Conservation (phyloP, 495 filamentous ascomycete species). For the Alectoria sarmentosa region DNA sequence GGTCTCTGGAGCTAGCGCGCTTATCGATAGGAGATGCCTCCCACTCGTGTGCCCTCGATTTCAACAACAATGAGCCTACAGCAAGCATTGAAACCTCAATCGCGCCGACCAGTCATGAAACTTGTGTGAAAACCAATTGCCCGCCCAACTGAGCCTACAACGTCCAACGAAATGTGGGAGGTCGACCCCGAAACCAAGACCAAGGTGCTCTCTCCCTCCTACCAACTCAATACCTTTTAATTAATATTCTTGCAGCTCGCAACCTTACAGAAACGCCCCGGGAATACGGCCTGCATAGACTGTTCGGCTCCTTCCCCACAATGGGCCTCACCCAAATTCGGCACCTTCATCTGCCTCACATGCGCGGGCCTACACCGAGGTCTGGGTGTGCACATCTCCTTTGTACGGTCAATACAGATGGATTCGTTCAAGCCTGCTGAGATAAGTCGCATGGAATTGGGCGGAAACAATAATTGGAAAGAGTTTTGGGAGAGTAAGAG, state of each 20-base stretch:
- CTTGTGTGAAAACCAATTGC: neutral
- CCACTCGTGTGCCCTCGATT: constrained; percentile 2
- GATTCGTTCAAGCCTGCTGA: constrained; percentile 89
- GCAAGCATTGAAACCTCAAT: neutral
- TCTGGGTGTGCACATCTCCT: constrained; percentile 95
- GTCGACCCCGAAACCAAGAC: constrained; percentile 92
- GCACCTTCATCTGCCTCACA: constrained; percentile 92
- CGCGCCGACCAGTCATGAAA: neutral
- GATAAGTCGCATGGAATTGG: constrained; percentile 77
- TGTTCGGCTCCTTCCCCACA: constrained; percentile 91
- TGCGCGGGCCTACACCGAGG: constrained; percentile 94
- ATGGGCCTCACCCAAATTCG: constrained; percentile 79
- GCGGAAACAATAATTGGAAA: constrained; percentile 82
- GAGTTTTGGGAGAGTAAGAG: constrained; percentile 70
- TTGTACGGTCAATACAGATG: constrained; percentile 94
- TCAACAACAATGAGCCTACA: neutral
- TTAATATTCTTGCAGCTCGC: constrained; percentile 76
- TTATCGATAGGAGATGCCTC: constrained; percentile 4
- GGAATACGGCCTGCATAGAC: constrained; percentile 86
- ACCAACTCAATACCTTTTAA: neutral
- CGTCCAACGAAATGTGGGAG: constrained; percentile 54
- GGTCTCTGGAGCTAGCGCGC: neutral
- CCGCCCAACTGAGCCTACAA: neutral
- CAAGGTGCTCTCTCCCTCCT: constrained; percentile 53
- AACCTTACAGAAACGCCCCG: constrained; percentile 77